Evolutionary conservation across 192 early-diverging fungal species (phyloP).

Genomic region (Backusella psychrophila): DNA sequence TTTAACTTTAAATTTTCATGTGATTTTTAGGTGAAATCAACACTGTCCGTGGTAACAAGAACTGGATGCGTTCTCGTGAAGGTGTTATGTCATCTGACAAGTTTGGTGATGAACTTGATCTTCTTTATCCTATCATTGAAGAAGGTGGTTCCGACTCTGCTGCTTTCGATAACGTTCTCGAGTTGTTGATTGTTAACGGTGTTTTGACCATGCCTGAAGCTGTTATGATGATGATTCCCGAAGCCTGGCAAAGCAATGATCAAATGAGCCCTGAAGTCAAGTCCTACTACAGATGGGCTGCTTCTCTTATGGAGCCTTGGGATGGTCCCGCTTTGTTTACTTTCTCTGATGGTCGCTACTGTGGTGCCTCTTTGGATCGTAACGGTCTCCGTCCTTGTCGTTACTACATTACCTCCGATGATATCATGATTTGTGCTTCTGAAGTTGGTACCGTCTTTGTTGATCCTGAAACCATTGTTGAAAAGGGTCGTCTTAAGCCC

Average conservation of each 20-base stretch:
- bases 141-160: conserved; percentile 96
- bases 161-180: conserved; percentile 95
- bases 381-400: conserved; percentile 98
- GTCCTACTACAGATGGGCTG: conserved; percentile 97
- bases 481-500: conserved; percentile 94
- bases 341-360: conserved; percentile 95
- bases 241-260: conserved; percentile 94
- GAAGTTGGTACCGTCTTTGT: conserved; percentile 92
- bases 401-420: conserved; percentile 89
- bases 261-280: conserved; percentile 83
- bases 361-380: conserved; percentile 97
- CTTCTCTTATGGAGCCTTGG: conserved; percentile 97
- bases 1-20: background rate
- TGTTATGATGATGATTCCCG: conserved; percentile 99
- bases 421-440: conserved; percentile 96
- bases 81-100: conserved; percentile 86
- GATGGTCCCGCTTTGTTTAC: conserved; percentile 98
- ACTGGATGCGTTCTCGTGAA: conserved; percentile 99
- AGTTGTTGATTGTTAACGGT: conserved; percentile 91
- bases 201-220: conserved; percentile 90
- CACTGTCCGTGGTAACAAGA: conserved; percentile 98
- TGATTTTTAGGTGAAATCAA: conserved; percentile 88
- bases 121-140: conserved; percentile 92
- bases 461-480: conserved; percentile 72
- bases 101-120: conserved; percentile 75